Base-by-base conservation (phyloP, 257 asterid genomes). In the Echium plantagineum region DNA sequence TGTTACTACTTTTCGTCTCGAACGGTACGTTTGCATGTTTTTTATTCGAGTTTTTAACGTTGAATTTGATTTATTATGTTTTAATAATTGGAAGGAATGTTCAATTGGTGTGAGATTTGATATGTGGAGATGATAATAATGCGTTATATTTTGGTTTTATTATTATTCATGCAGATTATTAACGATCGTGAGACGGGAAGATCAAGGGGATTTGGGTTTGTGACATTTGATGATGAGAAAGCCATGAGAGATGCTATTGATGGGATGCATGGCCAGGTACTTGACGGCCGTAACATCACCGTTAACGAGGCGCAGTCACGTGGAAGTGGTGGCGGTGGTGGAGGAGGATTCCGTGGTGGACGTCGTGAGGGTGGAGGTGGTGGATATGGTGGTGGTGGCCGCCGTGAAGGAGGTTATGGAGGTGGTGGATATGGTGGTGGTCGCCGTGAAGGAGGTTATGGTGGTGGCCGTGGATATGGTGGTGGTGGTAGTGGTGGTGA, bases 111-210 rank as follows among this genome's bases (percentile, higher is more conserved):
- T 52, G 6, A 3, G 5, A 28, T 28, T 18, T 52, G 21, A 20
- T 52, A 17, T 52, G 56, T 52, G 1, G 56, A 52, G 19, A 18
- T 52, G 56, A 52, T n/a, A n/a, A n/a, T n/a, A n/a, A n/a, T 52
- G 8, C 6, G 18, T 52, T 9, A 16, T 9, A 16, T 53, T 20
- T 19, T 53, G 57, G 3, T 46, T 58, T 61, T 31, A 19, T 15
- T 46, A 54, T 61, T 31, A 19, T 15, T 12, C 19, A 7, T 18
- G 10, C 18, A 57, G 59, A 76, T 79, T 21, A 74, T 79, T 5
- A 76, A 79, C 68, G 85, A 79, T 53, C 85, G 82, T 0, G 85
- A 79, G 68, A 76, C 82, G 19, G 85, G 7, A 51, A 72, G 56
- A 20, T 58, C 63, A 6, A 59, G 47, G 61, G 73, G 66, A 42